Base-by-base conservation (phyloP, 768 basidiomycete species). In the Coprinopsis sp. region DNA sequence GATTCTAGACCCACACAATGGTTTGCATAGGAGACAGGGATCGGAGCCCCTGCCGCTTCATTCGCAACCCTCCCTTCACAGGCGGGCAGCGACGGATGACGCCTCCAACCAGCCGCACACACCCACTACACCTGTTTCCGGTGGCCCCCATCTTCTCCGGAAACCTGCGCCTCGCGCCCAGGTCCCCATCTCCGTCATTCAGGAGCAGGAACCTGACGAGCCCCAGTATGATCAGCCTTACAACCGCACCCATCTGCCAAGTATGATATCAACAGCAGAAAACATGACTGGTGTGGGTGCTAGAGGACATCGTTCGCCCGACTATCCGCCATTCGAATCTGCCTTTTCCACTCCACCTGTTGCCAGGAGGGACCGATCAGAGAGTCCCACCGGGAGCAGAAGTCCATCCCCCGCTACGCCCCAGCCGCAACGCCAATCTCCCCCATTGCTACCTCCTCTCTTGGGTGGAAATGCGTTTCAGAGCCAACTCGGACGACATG, bases 211-310 rank as follows among this genome's bases (percentile, higher is more conserved):
- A 11, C 50, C 51, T 30, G 51, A 56, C 29, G 54, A 10, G 38
- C 8, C 6, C 19, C 18, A 21, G 2, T 31, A 47, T 24, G 2
- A 27, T 12, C 46, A 40, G 4, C 33, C 40, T 12, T 37, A 51
- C 39, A 24, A 36, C 34, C 72, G 77, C 16, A 67, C 69, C 6
- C 63, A 76, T 44, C 61, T 80, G 22, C 76, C 81, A 3, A 83
- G 80, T 51, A 71, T 71, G 12, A 69, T 84, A 23, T 71, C 77
- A 18, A 71, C 65, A 36, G 71, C 64, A 27, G 76, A 78, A 49
- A 73, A 86, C 53, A 81, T 86, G 79, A 86, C 83, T 11, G 84
- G 84, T 11, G 53, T 87, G 23, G 84, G 84, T 24, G 61, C 72
- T 14, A 45, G 54, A 25, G 58, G 57, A 14, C 62, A 59, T 21